A percentile compares a stretch with the other conserved stretches of the same genome.
phyloP scores from a whole-genome alignment of 179 eudicot genomes.

The Silene noctiflora region DNA sequence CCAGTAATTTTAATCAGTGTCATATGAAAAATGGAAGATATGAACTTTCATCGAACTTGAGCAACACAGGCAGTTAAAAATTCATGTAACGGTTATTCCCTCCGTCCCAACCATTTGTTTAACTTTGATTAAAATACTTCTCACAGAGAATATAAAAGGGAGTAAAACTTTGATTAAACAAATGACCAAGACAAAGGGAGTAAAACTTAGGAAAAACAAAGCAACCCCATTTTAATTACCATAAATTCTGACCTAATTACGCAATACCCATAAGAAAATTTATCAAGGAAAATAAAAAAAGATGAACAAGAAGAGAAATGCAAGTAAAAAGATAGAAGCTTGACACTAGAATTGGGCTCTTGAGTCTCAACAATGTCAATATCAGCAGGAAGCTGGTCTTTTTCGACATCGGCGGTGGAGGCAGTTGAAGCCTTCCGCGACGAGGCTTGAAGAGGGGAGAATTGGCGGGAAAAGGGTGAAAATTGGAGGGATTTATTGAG shows the following conservation, averaged over 20 bases:
- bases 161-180: no score
- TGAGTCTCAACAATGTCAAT: conserved; percentile 49
- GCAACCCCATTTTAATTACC: neutral
- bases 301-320: neutral
- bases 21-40: no score
- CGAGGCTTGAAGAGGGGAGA: conserved; percentile 28
- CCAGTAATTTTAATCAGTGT: neutral
- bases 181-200: no score
- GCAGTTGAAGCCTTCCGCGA: conserved; percentile 32
- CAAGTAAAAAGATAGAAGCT: neutral
- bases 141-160: no score
- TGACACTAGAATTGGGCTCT: conserved; percentile 79
- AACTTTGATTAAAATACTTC: no score
- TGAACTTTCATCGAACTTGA: no score
- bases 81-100: neutral
- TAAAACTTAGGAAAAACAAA: neutral
- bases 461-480: conserved; percentile 49
- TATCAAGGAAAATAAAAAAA: neutral
- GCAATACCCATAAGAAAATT: conserved; percentile 1
- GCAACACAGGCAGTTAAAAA: no score
- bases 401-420: conserved; percentile 29
- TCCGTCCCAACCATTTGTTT: no score
- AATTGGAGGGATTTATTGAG: conserved; percentile 19
- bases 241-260: neutral
- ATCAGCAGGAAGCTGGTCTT: conserved; percentile 74